Conservation (phyloP, 805 yeast genomes). For the Candida morakotiae region DNA sequence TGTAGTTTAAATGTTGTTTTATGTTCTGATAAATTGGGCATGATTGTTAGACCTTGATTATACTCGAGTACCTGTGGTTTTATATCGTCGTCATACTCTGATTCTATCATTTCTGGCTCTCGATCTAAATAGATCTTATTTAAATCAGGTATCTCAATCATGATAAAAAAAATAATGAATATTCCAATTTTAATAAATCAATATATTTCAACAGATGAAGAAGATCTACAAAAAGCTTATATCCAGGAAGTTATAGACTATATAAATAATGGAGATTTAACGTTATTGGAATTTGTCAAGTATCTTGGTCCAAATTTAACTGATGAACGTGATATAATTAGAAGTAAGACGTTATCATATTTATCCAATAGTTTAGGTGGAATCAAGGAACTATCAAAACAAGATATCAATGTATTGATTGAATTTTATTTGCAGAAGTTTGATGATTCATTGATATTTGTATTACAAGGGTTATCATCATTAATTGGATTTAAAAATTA, state of each 20-base stretch:
- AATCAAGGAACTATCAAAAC: constrained; percentile 30
- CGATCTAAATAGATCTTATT: constrained; percentile 13
- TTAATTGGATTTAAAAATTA: constrained; percentile 52
- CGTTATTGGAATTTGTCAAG: constrained; percentile 52
- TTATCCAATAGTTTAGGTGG: constrained; percentile 31
- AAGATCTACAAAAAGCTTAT: constrained; percentile 17
- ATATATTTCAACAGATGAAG: constrained; percentile 30
- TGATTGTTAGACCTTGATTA: constrained; percentile 6
- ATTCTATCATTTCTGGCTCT: constrained; percentile 6
- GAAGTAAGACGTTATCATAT: constrained; percentile 46
- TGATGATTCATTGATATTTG: constrained; percentile 58
- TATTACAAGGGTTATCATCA: constrained; percentile 50
- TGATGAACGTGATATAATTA: constrained; percentile 48
- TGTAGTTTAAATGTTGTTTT: constrained; percentile 12
- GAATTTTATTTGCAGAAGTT: constrained; percentile 64
- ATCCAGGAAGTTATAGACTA: constrained; percentile 20
- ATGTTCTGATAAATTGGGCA: constrained; percentile 8
- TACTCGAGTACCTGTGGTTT: constrained; percentile 1
- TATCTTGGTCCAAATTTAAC: constrained; percentile 60
- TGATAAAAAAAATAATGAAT: constrained; percentile 12
- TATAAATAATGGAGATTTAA: constrained; percentile 17
- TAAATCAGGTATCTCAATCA: constrained; percentile 45
- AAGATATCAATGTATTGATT: constrained; percentile 47
- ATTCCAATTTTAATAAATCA: constrained; percentile 31
- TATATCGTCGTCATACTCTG: background rate